These are phyloP conservation scores for Fistulifera solaris DNA, from an alignment of 108 stramenopile genomes.

Conservation along the genomic window DNA sequence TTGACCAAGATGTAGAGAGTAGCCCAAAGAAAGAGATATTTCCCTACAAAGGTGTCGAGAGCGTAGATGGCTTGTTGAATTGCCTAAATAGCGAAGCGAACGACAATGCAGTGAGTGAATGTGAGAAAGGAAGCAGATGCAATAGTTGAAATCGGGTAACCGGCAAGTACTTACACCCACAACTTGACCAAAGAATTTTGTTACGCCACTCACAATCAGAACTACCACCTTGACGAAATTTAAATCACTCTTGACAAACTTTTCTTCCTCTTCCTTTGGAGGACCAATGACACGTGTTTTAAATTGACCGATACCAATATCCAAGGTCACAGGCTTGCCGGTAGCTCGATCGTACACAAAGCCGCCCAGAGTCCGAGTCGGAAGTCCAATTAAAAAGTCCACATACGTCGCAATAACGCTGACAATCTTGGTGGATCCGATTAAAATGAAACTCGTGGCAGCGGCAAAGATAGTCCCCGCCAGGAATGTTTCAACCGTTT, in stretches of 20 bases:
- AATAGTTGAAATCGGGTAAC: neutral
- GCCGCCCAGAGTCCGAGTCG: constrained; percentile 36
- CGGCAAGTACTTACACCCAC: constrained; percentile 33
- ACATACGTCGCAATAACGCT: constrained; percentile 79
- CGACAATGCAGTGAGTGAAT: neutral
- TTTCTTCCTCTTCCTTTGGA: constrained; percentile 38
- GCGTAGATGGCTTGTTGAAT: constrained; percentile 65
- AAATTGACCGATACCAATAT: constrained; percentile 73
- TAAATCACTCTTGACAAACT: constrained; percentile 35
- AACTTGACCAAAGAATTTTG: constrained; percentile 62
- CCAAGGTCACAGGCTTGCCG: constrained; percentile 82
- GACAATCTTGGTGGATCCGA: constrained; percentile 85
- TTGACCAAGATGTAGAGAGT: constrained; percentile 82
- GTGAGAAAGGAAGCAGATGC: neutral
- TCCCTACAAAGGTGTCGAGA: constrained; percentile 80
- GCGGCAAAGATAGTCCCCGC: constrained; percentile 88
- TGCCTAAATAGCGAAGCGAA: neutral
- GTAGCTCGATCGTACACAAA: constrained; percentile 79
- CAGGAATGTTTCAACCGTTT: constrained; percentile 85
- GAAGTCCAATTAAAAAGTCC: constrained; percentile 55
- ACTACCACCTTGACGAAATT: constrained; percentile 24
- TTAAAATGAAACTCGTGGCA: constrained; percentile 87
- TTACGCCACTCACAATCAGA: constrained; percentile 43
- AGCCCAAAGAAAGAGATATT: constrained; percentile 76
- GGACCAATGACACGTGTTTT: constrained; percentile 80